A percentile compares a stretch with the other conserved stretches of the same genome.
Conservation (phyloP, 192 early-diverging fungal species). For the Coemansia sp. region DNA sequence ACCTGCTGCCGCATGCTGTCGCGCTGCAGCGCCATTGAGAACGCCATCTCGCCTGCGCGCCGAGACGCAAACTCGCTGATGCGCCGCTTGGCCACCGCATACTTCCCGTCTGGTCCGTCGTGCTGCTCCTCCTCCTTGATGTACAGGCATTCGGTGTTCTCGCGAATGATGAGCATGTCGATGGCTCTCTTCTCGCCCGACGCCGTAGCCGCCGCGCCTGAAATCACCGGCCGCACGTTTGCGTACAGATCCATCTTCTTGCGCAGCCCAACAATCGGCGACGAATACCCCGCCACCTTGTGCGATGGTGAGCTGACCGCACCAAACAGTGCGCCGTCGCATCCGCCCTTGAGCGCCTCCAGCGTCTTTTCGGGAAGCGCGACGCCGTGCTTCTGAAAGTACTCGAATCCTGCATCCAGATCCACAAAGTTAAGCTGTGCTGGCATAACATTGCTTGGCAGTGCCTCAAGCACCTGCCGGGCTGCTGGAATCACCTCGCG, state of each 20-base stretch:
- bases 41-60: constrained; percentile 88
- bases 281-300: constrained; percentile 97
- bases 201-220: constrained; percentile 60
- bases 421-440: constrained; percentile 77
- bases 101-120: constrained; percentile 59
- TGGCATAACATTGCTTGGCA: constrained; percentile 54
- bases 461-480: constrained; percentile 79
- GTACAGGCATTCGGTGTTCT: constrained; percentile 95
- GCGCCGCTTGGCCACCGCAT: constrained; percentile 79
- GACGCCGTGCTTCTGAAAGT: constrained; percentile 90
- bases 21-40: constrained; percentile 86
- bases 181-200: constrained; percentile 62
- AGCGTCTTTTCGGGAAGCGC: constrained; percentile 90
- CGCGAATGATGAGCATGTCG: constrained; percentile 96
- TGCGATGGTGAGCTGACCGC: constrained; percentile 98
- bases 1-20: constrained; percentile 64
- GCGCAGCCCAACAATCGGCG: constrained; percentile 94
- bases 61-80: constrained; percentile 88
- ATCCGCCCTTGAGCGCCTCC: constrained; percentile 73
- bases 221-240: constrained; percentile 91
- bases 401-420: constrained; percentile 93
- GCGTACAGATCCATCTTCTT: constrained; percentile 96
- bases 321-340: constrained; percentile 94
- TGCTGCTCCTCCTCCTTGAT: constrained; percentile 57
- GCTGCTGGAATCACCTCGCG: constrained; percentile 97